These are phyloP conservation scores for Euphrasia confusa DNA, from an alignment of 257 asterid genomes.

Conservation along the genomic window DNA sequence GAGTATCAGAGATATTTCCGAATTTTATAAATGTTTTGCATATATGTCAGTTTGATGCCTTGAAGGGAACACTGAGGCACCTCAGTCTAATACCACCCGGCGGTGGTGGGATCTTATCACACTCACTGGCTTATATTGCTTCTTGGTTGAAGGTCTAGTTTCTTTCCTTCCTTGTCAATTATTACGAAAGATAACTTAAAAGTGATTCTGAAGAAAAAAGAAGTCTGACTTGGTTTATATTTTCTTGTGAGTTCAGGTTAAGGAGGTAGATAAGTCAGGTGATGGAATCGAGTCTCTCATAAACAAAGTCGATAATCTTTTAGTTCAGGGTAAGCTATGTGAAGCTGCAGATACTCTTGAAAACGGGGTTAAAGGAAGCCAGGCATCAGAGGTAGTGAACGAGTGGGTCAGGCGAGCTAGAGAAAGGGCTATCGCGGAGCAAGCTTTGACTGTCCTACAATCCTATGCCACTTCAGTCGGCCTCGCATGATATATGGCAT, in stretches of 20 bases:
- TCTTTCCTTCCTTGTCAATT: constrained; percentile 12
- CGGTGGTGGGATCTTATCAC: constrained; percentile 88
- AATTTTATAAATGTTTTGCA: constrained; percentile 4
- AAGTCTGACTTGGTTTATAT: background rate
- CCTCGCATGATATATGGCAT: constrained; percentile 36
- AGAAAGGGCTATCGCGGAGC: constrained; percentile 74
- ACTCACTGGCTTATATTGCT: constrained; percentile 76
- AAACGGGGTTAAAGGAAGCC: constrained; percentile 69
- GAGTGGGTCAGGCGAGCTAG: constrained; percentile 76
- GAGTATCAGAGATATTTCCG: background rate
- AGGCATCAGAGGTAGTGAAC: constrained; percentile 65
- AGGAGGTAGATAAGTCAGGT: constrained; percentile 71
- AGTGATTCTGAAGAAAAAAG: constrained; percentile 14
- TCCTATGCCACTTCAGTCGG: constrained; percentile 73
- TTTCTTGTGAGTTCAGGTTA: constrained; percentile 43
- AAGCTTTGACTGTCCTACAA: constrained; percentile 71
- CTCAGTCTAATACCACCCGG: constrained; percentile 79
- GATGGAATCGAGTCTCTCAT: constrained; percentile 85
- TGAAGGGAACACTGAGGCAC: constrained; percentile 80
- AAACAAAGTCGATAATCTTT: constrained; percentile 61
- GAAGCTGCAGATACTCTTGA: constrained; percentile 93
- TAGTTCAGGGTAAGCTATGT: constrained; percentile 68
- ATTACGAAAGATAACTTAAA: background rate
- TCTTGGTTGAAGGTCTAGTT: constrained; percentile 75
- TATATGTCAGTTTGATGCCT: constrained; percentile 63